Evolutionary conservation across 1,284 basidiomycete species (phyloP).

Genomic region (Trametes pubescens): DNA sequence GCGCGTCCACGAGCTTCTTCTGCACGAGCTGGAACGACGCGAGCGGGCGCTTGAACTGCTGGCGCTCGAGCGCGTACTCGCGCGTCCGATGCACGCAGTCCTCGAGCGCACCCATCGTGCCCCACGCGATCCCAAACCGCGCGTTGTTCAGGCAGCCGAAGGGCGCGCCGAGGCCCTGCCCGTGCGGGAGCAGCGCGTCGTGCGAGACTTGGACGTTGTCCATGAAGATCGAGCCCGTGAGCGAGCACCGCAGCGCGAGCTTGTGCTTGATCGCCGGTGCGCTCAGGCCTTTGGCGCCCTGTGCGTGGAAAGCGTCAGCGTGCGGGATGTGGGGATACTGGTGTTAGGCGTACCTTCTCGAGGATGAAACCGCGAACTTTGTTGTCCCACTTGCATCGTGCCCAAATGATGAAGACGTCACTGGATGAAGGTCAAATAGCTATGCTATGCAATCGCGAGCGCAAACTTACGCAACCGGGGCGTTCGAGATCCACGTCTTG

Average conservation of each 20-base stretch:
- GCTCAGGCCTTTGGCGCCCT: constrained; percentile 87
- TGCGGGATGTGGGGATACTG: neutral
- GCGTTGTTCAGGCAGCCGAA: constrained; percentile 95
- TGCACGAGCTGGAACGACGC: constrained; percentile 97
- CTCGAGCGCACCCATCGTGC: constrained; percentile 94
- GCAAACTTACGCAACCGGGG: constrained; percentile 79
- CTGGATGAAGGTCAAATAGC: constrained; percentile 7
- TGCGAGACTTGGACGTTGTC: constrained; percentile 80
- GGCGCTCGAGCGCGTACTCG: constrained; percentile 88
- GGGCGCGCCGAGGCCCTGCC: constrained; percentile 80
- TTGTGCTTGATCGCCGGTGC: constrained; percentile 95
- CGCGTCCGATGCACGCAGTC: constrained; percentile 86
- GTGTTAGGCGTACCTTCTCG: constrained; percentile 70
- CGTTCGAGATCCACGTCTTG: constrained; percentile 98
- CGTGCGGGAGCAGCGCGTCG: constrained; percentile 79
- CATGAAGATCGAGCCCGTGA: constrained; percentile 95
- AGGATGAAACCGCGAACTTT: constrained; percentile 93
- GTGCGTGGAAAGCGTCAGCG: neutral
- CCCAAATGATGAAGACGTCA: constrained; percentile 82
- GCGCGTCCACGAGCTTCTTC: constrained; percentile 95
- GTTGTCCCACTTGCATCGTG: constrained; percentile 92
- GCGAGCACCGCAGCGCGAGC: constrained; percentile 86
- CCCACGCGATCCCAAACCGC: constrained; percentile 91
- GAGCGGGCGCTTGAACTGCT: constrained; percentile 90
- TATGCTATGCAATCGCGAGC: neutral